phyloP scores from a whole-genome alignment of 257 asterid species.

The Primulina tabacum region DNA sequence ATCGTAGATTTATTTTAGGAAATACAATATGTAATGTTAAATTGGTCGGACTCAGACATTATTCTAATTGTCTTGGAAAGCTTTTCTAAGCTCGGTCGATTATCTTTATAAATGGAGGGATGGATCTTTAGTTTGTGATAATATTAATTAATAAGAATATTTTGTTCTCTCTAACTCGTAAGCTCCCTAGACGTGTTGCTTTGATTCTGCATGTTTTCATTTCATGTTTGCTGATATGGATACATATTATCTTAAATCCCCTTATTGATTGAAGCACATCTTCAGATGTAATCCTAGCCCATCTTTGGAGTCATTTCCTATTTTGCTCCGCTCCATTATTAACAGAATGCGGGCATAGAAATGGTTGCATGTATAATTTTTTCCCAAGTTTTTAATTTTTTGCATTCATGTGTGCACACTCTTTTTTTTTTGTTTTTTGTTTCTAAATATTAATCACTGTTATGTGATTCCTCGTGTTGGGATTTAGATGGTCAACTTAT shows the following conservation, averaged over 20 bases:
- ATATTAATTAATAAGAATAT: background rate
- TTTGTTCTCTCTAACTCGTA: conserved; percentile 1
- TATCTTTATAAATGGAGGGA: conserved; percentile 1
- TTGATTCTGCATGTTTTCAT: conserved; percentile 5
- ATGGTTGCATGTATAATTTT: background rate
- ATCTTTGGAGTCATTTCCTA: conserved; percentile 1
- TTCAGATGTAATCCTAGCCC: conserved; percentile 6
- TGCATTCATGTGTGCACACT: conserved; percentile 6
- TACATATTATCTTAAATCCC: background rate
- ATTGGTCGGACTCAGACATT: conserved; percentile 3
- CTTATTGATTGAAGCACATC: conserved; percentile 9
- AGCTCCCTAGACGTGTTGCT: conserved; percentile 20
- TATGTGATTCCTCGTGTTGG: background rate
- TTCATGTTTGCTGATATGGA: conserved; percentile 13
- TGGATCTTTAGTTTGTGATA: conserved; percentile 3
- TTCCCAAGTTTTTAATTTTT: conserved; percentile 8
- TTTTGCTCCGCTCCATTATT: background rate
- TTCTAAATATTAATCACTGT: background rate
- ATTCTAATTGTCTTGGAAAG: conserved; percentile 4
- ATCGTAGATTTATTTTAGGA: conserved; percentile 5
- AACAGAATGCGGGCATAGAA: conserved; percentile 2
- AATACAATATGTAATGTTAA: background rate
- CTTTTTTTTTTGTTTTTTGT: background rate
- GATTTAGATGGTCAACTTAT: conserved; percentile 16
- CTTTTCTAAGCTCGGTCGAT: conserved; percentile 19